These are phyloP conservation scores for Luzula sylvatica DNA, from an alignment of 176 grass and related monocot genomes.

Conservation along the genomic window DNA sequence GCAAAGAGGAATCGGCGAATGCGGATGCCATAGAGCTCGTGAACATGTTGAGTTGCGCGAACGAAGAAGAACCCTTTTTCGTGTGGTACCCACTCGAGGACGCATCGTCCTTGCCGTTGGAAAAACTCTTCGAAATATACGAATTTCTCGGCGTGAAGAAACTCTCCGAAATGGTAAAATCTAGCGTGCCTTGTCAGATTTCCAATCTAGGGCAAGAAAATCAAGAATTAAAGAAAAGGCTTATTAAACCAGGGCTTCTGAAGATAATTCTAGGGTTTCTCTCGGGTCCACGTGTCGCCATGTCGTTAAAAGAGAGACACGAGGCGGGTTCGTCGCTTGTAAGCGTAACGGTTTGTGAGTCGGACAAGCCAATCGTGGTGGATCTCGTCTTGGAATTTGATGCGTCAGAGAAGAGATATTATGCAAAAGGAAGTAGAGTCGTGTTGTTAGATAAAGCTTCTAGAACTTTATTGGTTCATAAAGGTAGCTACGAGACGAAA, in stretches of 20 bases:
- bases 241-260: conserved; percentile 22
- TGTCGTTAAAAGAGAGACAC: conserved; percentile 21
- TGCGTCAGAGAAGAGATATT: conserved; percentile 3
- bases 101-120: conserved; percentile 3
- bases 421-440: conserved; percentile 10
- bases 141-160: conserved; percentile 20
- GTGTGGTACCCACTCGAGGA: conserved; percentile 24
- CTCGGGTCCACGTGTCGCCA: conserved; percentile 4
- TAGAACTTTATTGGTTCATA: conserved; percentile 22
- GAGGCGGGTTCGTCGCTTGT: conserved; percentile 10
- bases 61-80: conserved; percentile 21
- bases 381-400: conserved; percentile 18
- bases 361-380: conserved; percentile 12
- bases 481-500: not conserved
- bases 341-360: conserved; percentile 11
- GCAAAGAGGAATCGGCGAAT: conserved; percentile 16
- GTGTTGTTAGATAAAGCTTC: conserved; percentile 23
- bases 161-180: conserved; percentile 22
- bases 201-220: not conserved
- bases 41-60: conserved; percentile 18
- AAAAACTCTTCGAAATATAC: conserved; percentile 25
- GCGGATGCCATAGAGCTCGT: conserved; percentile 25
- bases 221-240: not conserved
- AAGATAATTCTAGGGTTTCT: conserved; percentile 29
- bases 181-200: not conserved